Evolutionary conservation across 805 yeast species (phyloP).

Genomic region (Kuraishia ogatae): DNA sequence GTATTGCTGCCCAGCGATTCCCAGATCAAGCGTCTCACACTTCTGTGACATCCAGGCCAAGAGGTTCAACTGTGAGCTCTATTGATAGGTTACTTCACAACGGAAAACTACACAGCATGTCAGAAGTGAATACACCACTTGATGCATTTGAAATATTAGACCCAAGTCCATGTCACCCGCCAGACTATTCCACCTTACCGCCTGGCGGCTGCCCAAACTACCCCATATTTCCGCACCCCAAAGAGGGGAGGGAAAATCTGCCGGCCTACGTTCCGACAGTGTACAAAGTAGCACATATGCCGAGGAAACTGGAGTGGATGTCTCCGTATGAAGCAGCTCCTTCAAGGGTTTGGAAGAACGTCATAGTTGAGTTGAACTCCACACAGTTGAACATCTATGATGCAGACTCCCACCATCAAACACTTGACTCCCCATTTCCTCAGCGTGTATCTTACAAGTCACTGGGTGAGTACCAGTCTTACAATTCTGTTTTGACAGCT

Average conservation of each 20-base stretch:
- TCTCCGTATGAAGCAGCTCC: conserved; percentile 70
- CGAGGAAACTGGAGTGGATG: conserved; percentile 66
- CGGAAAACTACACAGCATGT: not conserved
- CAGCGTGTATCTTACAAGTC: conserved; percentile 9
- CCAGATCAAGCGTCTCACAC: not conserved
- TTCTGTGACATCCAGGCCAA: not conserved
- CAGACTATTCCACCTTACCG: conserved; percentile 24
- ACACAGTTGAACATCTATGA: conserved; percentile 73
- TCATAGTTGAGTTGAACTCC: conserved; percentile 69
- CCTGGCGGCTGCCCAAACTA: conserved; percentile 25
- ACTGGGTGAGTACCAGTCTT: conserved; percentile 11
- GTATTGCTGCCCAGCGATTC: not conserved
- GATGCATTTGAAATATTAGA: conserved; percentile 7
- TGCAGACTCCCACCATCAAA: conserved; percentile 9
- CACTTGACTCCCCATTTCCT: not conserved
- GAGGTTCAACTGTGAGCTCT: not conserved
- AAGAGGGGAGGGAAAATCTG: conserved; percentile 30
- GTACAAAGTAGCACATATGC: conserved; percentile 44
- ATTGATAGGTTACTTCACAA: not conserved
- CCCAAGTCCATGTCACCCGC: conserved; percentile 31
- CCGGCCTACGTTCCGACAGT: conserved; percentile 67
- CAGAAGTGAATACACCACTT: not conserved
- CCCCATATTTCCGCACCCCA: conserved; percentile 21
- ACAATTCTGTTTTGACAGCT: conserved; percentile 19
- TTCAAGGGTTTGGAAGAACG: conserved; percentile 60